phyloP scores from a whole-genome alignment of 1,284 basidiomycete species.

The Tilletia setariae region DNA sequence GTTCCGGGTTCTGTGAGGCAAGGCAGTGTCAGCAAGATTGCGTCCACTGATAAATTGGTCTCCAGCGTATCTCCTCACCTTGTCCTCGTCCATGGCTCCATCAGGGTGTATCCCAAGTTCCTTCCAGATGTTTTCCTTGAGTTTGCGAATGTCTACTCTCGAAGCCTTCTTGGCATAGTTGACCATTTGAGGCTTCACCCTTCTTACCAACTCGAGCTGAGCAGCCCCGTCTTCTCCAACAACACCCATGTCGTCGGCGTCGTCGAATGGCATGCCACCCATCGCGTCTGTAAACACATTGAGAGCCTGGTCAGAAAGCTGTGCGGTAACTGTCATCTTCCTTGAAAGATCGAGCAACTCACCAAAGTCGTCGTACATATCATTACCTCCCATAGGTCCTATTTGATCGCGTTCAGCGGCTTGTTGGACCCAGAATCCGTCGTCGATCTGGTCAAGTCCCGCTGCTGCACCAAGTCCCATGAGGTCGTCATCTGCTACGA shows the following conservation, averaged over 20 bases:
- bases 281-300: conserved; percentile 43
- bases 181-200: conserved; percentile 81
- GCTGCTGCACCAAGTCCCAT: conserved; percentile 43
- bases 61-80: conserved; percentile 55
- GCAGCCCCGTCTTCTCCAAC: conserved; percentile 6
- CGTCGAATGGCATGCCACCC: conserved; percentile 23
- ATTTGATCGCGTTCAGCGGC: conserved; percentile 64
- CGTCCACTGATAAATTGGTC: background rate
- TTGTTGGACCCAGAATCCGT: conserved; percentile 90
- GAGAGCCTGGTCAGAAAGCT: background rate
- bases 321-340: background rate
- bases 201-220: conserved; percentile 1
- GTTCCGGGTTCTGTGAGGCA: background rate
- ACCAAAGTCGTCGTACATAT: conserved; percentile 59
- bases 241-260: conserved; percentile 19
- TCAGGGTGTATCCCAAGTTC: conserved; percentile 61
- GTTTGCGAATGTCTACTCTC: conserved; percentile 88
- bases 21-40: too few species aligned
- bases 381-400: conserved; percentile 54
- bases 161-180: conserved; percentile 95
- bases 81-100: background rate
- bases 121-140: conserved; percentile 98
- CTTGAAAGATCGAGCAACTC: conserved; percentile 1
- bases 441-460: conserved; percentile 77
- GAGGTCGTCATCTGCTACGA: conserved; percentile 44